Evolutionary conservation across 805 yeast species (phyloP), one percentile per base, ranked within the genome.

Genomic region (Cyberlindnera maclurae): DNA sequence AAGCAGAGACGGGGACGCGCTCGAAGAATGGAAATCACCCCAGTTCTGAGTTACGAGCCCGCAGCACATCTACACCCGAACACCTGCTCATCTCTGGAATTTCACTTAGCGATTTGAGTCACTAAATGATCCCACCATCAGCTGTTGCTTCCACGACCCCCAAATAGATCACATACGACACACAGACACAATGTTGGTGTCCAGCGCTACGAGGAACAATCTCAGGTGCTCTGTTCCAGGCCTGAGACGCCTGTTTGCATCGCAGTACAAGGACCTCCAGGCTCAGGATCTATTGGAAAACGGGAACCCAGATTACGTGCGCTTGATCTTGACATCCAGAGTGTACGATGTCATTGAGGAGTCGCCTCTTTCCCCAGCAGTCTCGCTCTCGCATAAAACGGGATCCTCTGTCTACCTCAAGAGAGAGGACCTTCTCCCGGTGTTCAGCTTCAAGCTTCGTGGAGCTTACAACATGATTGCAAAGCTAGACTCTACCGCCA

Each of bases 391-490:
- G 1, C 80, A 78, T 35, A 79, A 77, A 53, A 67, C 79, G n/a
- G 84, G 83, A 37, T 70, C 95, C 33, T 80, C 80, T 30, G 79
- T 94, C 12, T 68, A 73, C 41, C 66, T 93, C 49, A 93, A 93
- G 57, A 74, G 99, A 49, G 99, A 93, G 57, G 98, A 94, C 56
- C 68, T 88, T 28, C 71, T 87, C 41, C 97, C 98, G 0, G 98
- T 93, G 5, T 94, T 93, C 62, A 82, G 95, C 33, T 93, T 93
- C 74, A 93, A 93, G 64, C 70, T 93, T 43, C 80, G 99, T 59
- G 99, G 99, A 42, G 99, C 98, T 13, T 87, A 89, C 64, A 93
- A 93, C 60, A 88, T 87, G 95, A 83, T 93, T 52, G 94, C 97
- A 27, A 85, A 90, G 52, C 63, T 93, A 36, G 77, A 79, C 38